These are phyloP conservation scores for Magnusiomyces starmeri DNA, from an alignment of 1,139 yeast species.

Conservation along the genomic window DNA sequence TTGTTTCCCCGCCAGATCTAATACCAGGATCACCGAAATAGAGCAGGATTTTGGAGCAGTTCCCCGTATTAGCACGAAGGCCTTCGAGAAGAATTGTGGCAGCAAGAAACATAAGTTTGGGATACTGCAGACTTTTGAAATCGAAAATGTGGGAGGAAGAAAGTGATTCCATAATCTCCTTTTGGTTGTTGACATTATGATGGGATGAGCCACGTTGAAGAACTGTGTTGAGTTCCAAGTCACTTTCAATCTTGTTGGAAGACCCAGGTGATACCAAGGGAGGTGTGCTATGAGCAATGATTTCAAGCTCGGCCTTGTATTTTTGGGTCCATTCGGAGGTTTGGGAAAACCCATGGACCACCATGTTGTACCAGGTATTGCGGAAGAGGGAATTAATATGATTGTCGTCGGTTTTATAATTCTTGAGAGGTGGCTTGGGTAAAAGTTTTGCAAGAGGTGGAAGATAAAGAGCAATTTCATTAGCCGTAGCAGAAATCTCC, in stretches of 20 bases:
- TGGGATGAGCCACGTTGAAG: conserved; percentile 85
- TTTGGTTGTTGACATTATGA: conserved; percentile 71
- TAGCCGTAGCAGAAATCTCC: conserved; percentile 72
- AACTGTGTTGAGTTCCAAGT: conserved; percentile 85
- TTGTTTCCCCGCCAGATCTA: conserved; percentile 58
- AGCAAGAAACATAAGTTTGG: conserved; percentile 82
- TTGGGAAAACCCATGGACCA: conserved; percentile 76
- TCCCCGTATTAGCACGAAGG: conserved; percentile 71
- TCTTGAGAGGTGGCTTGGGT: conserved; percentile 47
- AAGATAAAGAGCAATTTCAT: conserved; percentile 59
- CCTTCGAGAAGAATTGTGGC: conserved; percentile 75
- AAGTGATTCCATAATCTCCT: conserved; percentile 39
- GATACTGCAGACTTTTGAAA: conserved; percentile 53
- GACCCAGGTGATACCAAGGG: conserved; percentile 86
- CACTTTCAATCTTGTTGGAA: conserved; percentile 82
- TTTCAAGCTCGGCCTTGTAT: conserved; percentile 45
- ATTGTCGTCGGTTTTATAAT: conserved; percentile 41
- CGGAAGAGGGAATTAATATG: conserved; percentile 56
- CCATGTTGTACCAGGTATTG: conserved; percentile 91
- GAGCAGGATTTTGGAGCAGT: conserved; percentile 63
- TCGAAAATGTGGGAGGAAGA: conserved; percentile 29
- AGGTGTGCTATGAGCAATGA: conserved; percentile 83
- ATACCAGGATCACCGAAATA: conserved; percentile 87
- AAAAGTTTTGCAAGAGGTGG: conserved; percentile 69
- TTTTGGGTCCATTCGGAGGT: conserved; percentile 49